Percentiles rank a stretch among this genome's conserved stretches.
Evolutionary conservation across 257 asterid genomes (phyloP).

Genomic region (Petunia axillaris): DNA sequence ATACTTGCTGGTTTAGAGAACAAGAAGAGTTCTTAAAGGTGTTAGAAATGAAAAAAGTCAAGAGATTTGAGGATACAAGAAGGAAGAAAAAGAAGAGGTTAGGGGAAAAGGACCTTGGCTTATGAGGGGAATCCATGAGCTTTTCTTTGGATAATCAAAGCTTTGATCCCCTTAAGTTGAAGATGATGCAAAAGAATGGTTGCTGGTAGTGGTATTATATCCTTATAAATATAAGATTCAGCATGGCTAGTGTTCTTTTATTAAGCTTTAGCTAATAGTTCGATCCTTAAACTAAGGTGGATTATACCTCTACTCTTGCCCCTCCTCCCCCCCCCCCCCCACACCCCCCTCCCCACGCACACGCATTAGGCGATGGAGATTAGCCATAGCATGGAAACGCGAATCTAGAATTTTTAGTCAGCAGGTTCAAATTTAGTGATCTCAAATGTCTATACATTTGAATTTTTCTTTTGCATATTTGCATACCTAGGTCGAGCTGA

Average conservation of each 20-base stretch:
- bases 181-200: not conserved
- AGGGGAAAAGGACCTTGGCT: constrained; percentile 33
- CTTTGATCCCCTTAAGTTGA: not conserved
- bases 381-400: not conserved
- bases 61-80: constrained; percentile 58
- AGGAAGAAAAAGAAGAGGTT: constrained; percentile 50
- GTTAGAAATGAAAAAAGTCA: constrained; percentile 55
- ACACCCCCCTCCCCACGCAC: too few relatives aligned
- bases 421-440: not conserved
- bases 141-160: not conserved
- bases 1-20: constrained; percentile 31
- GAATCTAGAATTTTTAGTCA: not conserved
- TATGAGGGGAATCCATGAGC: constrained; percentile 37
- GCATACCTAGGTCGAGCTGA: not conserved
- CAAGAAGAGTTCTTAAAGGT: constrained; percentile 46
- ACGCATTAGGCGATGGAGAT: not conserved
- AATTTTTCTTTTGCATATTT: not conserved
- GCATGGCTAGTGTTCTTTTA: not conserved
- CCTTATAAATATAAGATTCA: not conserved
- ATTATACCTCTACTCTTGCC: not conserved
- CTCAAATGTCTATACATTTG: not conserved
- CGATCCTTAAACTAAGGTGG: not conserved
- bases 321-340: too few relatives aligned
- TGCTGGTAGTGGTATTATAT: not conserved
- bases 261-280: not conserved